Evolutionary conservation across 2,329 filamentous ascomycete genomes (phyloP), one percentile per base, ranked within the genome.

Genomic region (Salinomyces thailandicus): DNA sequence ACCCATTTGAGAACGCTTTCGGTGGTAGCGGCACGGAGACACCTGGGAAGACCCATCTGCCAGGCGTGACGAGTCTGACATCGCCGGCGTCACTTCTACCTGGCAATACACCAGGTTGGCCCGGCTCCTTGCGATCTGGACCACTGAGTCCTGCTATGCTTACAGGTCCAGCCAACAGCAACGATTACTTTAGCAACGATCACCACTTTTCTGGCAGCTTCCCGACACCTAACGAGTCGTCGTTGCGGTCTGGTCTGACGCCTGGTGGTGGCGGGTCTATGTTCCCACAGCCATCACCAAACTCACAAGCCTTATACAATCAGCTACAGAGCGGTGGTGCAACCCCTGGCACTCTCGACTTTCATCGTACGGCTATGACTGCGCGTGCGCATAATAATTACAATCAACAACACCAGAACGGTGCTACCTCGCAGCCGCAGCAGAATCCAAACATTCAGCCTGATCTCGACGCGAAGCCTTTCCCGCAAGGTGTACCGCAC

Each of bases 121-220:
- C 76, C 47, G 80, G 86, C 51, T 94, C 86, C 31, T 68, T 98
- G 53, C 80, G 91, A 47, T 87, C 86, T 42, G 91, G 91, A 50
- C 91, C 91, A 28, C 64, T 98, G 49, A 96, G 91, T 62, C 91
- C 91, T 66, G 91, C 89, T 46, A 96, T 98, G 87, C 78, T 98
- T 38, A 85, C 86, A 31, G 91, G 86, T 16, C 91, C 76, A 27
- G 70, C 75, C 15, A 68, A 67, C 30, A 62, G 65, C 37, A 81
- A 75, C 59, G 86, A 95, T 58, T 96, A 95, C 64, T 94, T 95
- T 57, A 59, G 52, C 44, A 54, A 53, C 41, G 74, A 75, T 49
- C 85, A 93, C 53, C 79, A 79, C 35, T 81, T 93, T 45, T 77
- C 83, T 47, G 79, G 85, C 50, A 83, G 84, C 36, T 94, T 94